Conservation (phyloP, 2,329 filamentous ascomycete genomes). For the Colletotrichum higginsianum region DNA sequence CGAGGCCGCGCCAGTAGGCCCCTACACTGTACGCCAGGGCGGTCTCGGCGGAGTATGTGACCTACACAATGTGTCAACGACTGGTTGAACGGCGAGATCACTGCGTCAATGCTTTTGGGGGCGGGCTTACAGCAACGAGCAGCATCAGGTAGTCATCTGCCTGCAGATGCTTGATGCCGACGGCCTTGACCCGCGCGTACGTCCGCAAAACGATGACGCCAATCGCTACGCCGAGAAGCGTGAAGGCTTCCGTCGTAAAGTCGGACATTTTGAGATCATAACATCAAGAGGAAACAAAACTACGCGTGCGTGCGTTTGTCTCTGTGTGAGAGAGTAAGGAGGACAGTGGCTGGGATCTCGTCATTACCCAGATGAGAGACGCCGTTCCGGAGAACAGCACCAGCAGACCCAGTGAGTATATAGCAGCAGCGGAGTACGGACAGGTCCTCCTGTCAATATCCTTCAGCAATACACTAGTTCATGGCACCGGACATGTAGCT, state of each 20-base stretch:
- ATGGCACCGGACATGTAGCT: not conserved
- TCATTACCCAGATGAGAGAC: not conserved
- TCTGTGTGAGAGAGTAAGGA: not conserved
- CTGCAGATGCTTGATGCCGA: constrained; percentile 65
- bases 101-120: constrained; percentile 16
- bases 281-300: not conserved
- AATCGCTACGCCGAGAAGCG: constrained; percentile 65
- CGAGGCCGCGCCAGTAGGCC: constrained; percentile 60
- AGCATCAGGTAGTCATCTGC: constrained; percentile 68
- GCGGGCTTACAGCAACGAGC: constrained; percentile 40
- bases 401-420: constrained; percentile 18
- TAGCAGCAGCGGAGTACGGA: constrained; percentile 5
- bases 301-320: not conserved
- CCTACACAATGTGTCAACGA: not conserved
- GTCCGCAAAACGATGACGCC: constrained; percentile 65
- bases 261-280: constrained; percentile 35
- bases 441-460: not conserved
- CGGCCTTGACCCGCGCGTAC: constrained; percentile 62
- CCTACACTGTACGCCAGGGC: constrained; percentile 55
- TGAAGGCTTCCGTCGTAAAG: constrained; percentile 54
- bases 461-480: not conserved
- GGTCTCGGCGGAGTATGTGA: constrained; percentile 46
- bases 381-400: not conserved
- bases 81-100: not conserved
- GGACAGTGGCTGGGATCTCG: not conserved